Percentiles rank a stretch among this genome's conserved stretches.
These are phyloP conservation scores for Yamadazyma songkhlaensis DNA, from an alignment of 1,139 yeast genomes.

Conservation along the genomic window DNA sequence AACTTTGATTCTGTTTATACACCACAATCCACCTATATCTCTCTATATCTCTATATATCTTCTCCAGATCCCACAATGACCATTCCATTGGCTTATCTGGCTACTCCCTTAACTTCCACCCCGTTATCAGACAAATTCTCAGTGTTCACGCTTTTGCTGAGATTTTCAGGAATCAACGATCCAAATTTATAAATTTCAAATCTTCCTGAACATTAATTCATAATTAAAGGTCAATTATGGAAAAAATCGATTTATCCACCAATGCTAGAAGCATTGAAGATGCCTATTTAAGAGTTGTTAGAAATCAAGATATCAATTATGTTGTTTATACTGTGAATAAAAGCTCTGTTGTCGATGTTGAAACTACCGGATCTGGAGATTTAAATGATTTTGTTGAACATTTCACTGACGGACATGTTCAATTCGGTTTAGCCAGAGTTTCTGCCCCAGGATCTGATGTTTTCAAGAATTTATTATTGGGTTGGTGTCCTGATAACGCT, in stretches of 20 bases:
- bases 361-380: conserved; percentile 58
- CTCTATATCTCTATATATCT: no score
- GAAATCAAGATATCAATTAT: conserved; percentile 53
- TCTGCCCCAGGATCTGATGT: conserved; percentile 89
- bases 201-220: neutral
- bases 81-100: no score
- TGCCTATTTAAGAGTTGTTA: conserved; percentile 61
- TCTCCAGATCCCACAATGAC: no score
- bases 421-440: conserved; percentile 86
- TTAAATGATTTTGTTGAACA: conserved; percentile 76
- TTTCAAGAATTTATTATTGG: conserved; percentile 76
- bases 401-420: conserved; percentile 85
- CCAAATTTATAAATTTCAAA: neutral
- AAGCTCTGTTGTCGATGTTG: conserved; percentile 55
- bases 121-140: neutral
- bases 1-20: no score
- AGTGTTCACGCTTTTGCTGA: conserved; percentile 3
- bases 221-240: conserved; percentile 31
- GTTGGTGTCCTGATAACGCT: conserved; percentile 94
- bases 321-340: conserved; percentile 63
- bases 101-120: neutral
- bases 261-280: conserved; percentile 60
- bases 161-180: conserved; percentile 1
- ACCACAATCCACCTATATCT: no score
- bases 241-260: conserved; percentile 54